A percentile compares a stretch with the other conserved stretches of the same genome.
These are phyloP conservation scores for Penicillium sp. DNA, from an alignment of 2,329 filamentous ascomycete species.

Conservation along the genomic window DNA sequence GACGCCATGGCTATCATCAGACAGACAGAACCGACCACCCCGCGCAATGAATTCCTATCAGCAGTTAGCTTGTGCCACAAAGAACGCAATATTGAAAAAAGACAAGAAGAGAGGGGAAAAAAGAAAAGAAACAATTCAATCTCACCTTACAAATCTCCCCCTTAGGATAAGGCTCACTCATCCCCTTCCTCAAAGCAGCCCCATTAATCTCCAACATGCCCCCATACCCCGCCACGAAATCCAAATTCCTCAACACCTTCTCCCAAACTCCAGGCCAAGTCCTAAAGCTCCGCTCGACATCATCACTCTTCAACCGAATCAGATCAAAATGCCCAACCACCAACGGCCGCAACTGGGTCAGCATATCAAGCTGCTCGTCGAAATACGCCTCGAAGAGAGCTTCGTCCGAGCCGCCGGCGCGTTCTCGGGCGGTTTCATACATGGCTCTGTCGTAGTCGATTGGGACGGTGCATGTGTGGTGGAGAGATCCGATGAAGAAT, in stretches of 20 bases:
- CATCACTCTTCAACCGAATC: conserved; percentile 75
- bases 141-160: conserved; percentile 74
- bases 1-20: conserved; percentile 91
- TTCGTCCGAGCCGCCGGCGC: conserved; percentile 68
- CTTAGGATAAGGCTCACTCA: conserved; percentile 87
- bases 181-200: conserved; percentile 82
- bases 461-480: conserved; percentile 83
- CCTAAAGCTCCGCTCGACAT: conserved; percentile 66
- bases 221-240: conserved; percentile 70
- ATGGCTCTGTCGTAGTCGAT: conserved; percentile 80
- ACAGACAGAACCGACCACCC: conserved; percentile 84
- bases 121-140: too few species aligned
- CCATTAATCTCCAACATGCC: conserved; percentile 91
- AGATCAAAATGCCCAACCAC: conserved; percentile 95
- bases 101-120: too few species aligned
- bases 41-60: conserved; percentile 73
- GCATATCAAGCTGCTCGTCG: conserved; percentile 83
- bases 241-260: conserved; percentile 73
- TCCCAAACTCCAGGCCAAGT: conserved; percentile 71
- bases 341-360: conserved; percentile 69
- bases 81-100: background rate
- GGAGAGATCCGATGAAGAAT: conserved; percentile 90
- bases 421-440: conserved; percentile 67
- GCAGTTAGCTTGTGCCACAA: too few species aligned
- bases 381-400: conserved; percentile 83